Evolutionary conservation across 2,329 filamentous ascomycete species (phyloP).

Genomic region (Pseudogymnoascus sp.): DNA sequence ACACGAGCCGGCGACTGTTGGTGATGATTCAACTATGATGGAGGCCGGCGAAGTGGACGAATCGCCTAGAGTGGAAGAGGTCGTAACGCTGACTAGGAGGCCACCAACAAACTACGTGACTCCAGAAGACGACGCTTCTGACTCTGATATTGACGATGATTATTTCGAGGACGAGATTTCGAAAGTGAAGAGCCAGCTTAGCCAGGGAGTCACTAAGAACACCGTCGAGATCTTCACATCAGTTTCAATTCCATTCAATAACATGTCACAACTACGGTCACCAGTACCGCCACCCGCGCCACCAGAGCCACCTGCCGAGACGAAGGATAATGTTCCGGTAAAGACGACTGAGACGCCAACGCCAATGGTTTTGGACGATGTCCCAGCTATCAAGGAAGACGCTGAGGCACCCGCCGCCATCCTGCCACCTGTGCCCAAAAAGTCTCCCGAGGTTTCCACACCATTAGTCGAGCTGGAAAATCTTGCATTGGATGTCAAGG

Average conservation of each 20-base stretch:
- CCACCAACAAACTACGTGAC: neutral
- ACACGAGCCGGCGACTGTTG: neutral
- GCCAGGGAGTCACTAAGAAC: neutral
- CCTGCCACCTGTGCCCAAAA: neutral
- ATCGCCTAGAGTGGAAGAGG: neutral
- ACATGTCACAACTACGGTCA: neutral
- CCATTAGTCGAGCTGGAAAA: conserved; percentile 2
- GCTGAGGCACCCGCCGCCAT: neutral
- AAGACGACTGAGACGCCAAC: neutral
- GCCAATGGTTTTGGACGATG: neutral
- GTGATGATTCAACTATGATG: neutral
- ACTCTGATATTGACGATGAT: conserved; percentile 27
- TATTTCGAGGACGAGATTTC: conserved; percentile 29
- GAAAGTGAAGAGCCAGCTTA: conserved; percentile 21
- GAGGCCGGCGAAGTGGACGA: conserved; percentile 10
- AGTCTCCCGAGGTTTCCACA: neutral
- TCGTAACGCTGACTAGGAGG: neutral
- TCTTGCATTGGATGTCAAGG: neutral
- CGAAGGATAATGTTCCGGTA: neutral
- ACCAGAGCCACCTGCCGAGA: neutral
- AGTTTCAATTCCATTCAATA: conserved; percentile 5
- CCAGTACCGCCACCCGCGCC: neutral
- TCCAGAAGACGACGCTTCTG: conserved; percentile 19
- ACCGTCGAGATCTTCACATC: neutral
- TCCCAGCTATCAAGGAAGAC: neutral